Conservation (phyloP, 257 asterid species). For the Primulina huaijiensis region DNA sequence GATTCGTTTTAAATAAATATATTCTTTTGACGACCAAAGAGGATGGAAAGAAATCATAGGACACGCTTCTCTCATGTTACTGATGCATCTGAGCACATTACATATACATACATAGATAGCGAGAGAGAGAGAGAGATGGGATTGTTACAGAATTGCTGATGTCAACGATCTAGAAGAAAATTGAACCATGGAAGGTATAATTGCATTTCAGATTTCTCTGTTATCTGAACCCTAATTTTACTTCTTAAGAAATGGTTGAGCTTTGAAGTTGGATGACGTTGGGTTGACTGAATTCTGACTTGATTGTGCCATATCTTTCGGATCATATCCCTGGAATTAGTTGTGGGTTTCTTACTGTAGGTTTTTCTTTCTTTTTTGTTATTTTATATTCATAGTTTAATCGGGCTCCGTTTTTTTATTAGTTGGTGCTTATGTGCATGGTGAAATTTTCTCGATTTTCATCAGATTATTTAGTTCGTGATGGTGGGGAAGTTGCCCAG, state of each 20-base stretch:
- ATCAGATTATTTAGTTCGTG: background rate
- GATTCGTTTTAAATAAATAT: too few species aligned
- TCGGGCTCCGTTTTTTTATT: constrained; percentile 1
- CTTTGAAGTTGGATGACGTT: constrained; percentile 17
- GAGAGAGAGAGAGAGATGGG: background rate
- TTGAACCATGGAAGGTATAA: constrained; percentile 37
- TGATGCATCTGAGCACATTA: constrained; percentile 27
- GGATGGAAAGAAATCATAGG: constrained; percentile 17
- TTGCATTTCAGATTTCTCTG: constrained; percentile 13
- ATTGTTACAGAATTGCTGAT: constrained; percentile 29
- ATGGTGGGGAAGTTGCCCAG: background rate
- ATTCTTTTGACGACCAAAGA: constrained; percentile 9
- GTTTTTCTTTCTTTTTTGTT: background rate
- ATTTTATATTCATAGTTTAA: constrained; percentile 8
- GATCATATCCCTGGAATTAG: constrained; percentile 10
- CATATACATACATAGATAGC: constrained; percentile 23
- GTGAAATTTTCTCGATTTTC: constrained; percentile 1
- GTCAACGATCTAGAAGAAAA: constrained; percentile 39
- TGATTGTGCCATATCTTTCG: constrained; percentile 14
- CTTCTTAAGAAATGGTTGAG: background rate
- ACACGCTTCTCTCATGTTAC: constrained; percentile 33
- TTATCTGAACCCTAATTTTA: constrained; percentile 24
- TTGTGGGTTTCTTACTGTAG: constrained; percentile 4
- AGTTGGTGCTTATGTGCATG: constrained; percentile 5
- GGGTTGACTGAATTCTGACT: constrained; percentile 27